phyloP scores from a whole-genome alignment of 2,329 filamentous ascomycete genomes.

The Alternaria brassicae region DNA sequence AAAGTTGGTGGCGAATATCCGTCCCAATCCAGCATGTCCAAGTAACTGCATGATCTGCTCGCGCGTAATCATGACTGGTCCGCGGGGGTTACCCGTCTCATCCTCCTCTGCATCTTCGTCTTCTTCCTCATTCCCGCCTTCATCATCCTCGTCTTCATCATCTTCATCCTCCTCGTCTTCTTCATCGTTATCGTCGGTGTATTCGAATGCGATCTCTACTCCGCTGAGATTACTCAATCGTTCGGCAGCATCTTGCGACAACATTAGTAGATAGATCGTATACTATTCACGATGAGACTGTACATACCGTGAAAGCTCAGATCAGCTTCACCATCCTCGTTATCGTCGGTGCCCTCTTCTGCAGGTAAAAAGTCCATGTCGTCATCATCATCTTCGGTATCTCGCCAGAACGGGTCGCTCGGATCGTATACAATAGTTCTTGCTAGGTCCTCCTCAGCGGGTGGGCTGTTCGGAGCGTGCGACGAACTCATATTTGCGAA shows the following conservation, averaged over 20 bases:
- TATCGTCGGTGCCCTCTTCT: conserved; percentile 50
- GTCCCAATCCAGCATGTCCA: conserved; percentile 60
- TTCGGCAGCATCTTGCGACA: conserved; percentile 50
- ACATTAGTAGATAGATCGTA: conserved; percentile 4
- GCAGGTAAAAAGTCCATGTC: conserved; percentile 61
- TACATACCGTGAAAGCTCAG: conserved; percentile 46
- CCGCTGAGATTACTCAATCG: conserved; percentile 52
- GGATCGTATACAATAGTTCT: conserved; percentile 43
- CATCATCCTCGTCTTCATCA: conserved; percentile 41
- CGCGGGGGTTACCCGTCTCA: conserved; percentile 23
- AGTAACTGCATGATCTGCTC: conserved; percentile 63
- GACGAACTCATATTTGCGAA: conserved; percentile 36
- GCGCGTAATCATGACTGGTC: conserved; percentile 53
- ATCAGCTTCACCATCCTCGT: conserved; percentile 50
- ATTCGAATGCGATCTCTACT: conserved; percentile 53
- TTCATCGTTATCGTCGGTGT: conserved; percentile 49
- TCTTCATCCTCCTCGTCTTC: conserved; percentile 24
- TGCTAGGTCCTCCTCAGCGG: conserved; percentile 35
- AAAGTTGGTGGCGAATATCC: conserved; percentile 55
- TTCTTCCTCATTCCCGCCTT: conserved; percentile 35
- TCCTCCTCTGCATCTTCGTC: conserved; percentile 33
- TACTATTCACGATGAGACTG: background rate
- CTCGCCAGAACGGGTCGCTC: conserved; percentile 44
- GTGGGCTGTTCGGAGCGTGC: conserved; percentile 29
- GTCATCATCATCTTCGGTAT: conserved; percentile 50